A percentile compares a stretch with the other conserved stretches of the same genome.
phyloP scores from a whole-genome alignment of 495 filamentous ascomycete species.

The Xylaria flabelliformis region DNA sequence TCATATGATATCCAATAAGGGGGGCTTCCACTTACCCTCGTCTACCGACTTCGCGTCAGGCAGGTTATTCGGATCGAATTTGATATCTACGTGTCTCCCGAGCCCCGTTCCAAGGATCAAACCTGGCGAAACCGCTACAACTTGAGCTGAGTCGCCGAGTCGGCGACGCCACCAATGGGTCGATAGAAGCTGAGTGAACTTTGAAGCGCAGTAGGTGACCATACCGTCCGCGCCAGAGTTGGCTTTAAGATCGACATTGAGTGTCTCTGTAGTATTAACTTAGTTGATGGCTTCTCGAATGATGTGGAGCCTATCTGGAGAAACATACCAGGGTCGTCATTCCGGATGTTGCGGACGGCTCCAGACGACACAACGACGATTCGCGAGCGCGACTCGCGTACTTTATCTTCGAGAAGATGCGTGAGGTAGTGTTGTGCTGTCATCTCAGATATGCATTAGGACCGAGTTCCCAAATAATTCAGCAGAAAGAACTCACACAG shows the following conservation, averaged over 20 bases:
- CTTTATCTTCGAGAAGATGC: not conserved
- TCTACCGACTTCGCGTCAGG: not conserved
- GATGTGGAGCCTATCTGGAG: not conserved
- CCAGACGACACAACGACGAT: slow-evolving; percentile 5
- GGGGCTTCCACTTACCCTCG: not conserved
- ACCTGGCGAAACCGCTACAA: not conserved
- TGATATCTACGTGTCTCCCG: not conserved
- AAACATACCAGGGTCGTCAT: not conserved
- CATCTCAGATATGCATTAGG: not conserved
- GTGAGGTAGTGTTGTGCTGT: not conserved
- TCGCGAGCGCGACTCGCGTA: not conserved
- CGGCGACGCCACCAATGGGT: slow-evolving; percentile 5
- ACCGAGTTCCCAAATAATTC: not conserved
- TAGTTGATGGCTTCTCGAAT: not conserved
- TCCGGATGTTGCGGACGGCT: not conserved
- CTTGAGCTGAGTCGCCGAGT: not conserved
- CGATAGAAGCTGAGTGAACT: slow-evolving; percentile 1
- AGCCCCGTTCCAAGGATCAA: not conserved
- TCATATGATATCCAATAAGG: not conserved
- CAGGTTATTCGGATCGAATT: not conserved
- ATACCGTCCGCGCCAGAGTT: not conserved
- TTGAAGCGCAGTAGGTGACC: not conserved
- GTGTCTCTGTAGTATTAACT: not conserved
- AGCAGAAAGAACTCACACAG: not conserved
- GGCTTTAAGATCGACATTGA: not conserved